Conservation (phyloP, 495 filamentous ascomycete genomes). For the Aspergillus campestris region DNA sequence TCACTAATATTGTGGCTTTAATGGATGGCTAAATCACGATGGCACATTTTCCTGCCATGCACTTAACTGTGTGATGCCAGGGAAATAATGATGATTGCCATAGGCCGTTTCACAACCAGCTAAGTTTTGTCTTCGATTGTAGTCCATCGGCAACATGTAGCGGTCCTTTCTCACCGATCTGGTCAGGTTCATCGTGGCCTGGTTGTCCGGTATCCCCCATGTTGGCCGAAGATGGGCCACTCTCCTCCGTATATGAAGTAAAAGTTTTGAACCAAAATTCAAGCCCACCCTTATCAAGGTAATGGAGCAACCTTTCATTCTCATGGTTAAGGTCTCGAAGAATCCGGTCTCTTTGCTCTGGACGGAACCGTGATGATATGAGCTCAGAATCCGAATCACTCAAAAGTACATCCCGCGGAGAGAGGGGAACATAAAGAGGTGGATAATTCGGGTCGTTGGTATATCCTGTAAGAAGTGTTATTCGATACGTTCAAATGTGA, state of each 20-base stretch:
- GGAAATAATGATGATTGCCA: too few species aligned
- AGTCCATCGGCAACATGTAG: too few species aligned
- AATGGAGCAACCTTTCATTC: constrained; percentile 38
- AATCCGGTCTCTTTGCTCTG: constrained; percentile 43
- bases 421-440: constrained; percentile 31
- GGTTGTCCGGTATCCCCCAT: neutral
- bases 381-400: constrained; percentile 41
- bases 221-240: neutral
- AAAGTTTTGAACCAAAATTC: constrained; percentile 53
- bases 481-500: constrained; percentile 2
- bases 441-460: constrained; percentile 9
- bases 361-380: constrained; percentile 46
- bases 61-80: too few species aligned
- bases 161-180: too few species aligned
- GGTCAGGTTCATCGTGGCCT: too few species aligned
- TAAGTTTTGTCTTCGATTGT: too few species aligned
- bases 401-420: constrained; percentile 41
- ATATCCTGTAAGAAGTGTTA: constrained; percentile 9
- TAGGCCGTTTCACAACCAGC: too few species aligned
- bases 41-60: too few species aligned
- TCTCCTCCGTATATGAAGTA: constrained; percentile 15
- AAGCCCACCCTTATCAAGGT: constrained; percentile 50
- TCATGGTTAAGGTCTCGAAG: constrained; percentile 46
- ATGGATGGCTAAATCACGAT: too few species aligned
- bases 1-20: too few species aligned